phyloP scores from a whole-genome alignment of 805 yeast species.

The Kuraishia capsulata region DNA sequence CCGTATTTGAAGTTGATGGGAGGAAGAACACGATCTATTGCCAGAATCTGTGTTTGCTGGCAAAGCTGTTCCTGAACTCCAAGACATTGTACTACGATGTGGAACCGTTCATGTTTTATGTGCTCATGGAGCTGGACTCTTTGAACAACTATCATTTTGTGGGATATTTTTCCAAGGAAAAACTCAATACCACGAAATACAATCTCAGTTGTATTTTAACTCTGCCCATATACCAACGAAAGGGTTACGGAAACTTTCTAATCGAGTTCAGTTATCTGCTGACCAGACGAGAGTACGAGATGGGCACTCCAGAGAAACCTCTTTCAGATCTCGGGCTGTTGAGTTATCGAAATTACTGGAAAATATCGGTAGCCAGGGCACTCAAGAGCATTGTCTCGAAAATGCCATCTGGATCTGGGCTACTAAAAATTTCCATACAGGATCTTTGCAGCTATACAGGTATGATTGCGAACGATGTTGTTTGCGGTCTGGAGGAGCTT shows the following conservation, averaged over 20 bases:
- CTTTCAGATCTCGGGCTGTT: conserved; percentile 76
- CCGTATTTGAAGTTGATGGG: conserved; percentile 92
- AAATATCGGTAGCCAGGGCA: conserved; percentile 45
- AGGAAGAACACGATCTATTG: conserved; percentile 73
- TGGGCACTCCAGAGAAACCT: conserved; percentile 95
- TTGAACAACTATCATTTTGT: conserved; percentile 60
- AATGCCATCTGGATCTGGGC: background rate
- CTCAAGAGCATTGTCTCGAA: conserved; percentile 14
- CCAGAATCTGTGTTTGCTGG: conserved; percentile 82
- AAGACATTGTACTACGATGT: conserved; percentile 92
- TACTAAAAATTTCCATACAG: conserved; percentile 37
- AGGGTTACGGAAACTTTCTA: conserved; percentile 82
- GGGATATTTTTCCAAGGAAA: conserved; percentile 92
- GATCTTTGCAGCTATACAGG: conserved; percentile 67
- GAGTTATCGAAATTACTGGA: conserved; percentile 88
- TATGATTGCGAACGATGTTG: conserved; percentile 78
- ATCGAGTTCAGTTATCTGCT: conserved; percentile 85
- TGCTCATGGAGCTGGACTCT: conserved; percentile 61
- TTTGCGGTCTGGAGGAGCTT: conserved; percentile 77
- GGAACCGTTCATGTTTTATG: conserved; percentile 88
- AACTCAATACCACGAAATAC: conserved; percentile 62
- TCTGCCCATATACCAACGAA: conserved; percentile 76
- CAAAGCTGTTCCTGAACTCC: conserved; percentile 82
- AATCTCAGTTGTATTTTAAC: conserved; percentile 90
- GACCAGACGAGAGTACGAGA: conserved; percentile 62